Percentiles rank a stretch among this genome's conserved stretches.
These are phyloP conservation scores for Dictyostelium citrinum DNA, from an alignment of 78 protist genomes.

Conservation along the genomic window DNA sequence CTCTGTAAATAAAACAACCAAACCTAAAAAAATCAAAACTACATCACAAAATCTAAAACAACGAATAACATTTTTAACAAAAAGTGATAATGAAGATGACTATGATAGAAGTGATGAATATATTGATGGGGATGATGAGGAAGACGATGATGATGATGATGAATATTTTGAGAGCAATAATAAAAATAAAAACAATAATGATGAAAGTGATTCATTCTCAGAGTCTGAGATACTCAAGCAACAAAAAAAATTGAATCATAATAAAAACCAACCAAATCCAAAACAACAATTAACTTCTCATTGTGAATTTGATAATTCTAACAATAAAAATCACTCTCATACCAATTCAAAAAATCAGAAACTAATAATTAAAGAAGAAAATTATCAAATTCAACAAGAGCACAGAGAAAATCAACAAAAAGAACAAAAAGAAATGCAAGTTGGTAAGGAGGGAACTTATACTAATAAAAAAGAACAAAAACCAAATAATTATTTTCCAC, in stretches of 20 bases:
- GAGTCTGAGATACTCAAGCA: not conserved
- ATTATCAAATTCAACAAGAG: not conserved
- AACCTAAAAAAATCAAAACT: not conserved
- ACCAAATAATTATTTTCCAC: not conserved
- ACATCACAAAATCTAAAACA: not conserved
- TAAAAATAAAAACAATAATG: not conserved
- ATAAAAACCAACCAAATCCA: not conserved
- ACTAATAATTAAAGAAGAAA: not conserved
- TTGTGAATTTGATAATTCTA: not conserved
- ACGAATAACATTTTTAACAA: conserved; percentile 1
- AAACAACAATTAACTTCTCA: not conserved
- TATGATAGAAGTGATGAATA: not conserved
- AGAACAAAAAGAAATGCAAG: not conserved
- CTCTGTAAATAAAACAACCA: not conserved
- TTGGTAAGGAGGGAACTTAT: not conserved
- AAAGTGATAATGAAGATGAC: not conserved
- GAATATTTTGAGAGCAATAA: not conserved
- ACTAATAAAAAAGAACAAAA: not conserved
- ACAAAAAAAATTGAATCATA: not conserved
- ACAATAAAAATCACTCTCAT: not conserved
- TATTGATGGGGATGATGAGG: not conserved
- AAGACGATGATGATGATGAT: not conserved
- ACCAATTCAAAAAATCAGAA: not conserved
- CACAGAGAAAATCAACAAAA: not conserved
- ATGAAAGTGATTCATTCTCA: not conserved